Conservation (phyloP, 2,329 filamentous ascomycete species). For the Trichoderma citrinoviride region DNA sequence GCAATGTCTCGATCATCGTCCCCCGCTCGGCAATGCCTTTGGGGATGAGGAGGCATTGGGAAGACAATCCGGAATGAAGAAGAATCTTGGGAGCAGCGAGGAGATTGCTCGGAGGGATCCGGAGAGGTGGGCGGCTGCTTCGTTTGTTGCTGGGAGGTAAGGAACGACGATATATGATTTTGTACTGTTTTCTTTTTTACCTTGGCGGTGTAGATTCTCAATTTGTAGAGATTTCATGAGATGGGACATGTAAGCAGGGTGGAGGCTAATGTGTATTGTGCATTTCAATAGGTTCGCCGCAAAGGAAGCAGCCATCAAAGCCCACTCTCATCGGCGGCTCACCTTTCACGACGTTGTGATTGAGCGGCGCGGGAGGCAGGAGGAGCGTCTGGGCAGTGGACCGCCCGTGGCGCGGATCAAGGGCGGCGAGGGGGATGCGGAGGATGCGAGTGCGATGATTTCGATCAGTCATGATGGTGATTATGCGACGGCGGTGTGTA, state of each 20-base stretch:
- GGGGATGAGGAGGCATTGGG: not conserved
- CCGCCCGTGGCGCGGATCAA: slow-evolving; percentile 47
- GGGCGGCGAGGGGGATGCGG: slow-evolving; percentile 29
- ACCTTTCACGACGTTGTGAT: slow-evolving; percentile 62
- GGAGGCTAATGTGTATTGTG: not conserved
- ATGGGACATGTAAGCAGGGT: no score
- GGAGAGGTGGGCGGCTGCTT: slow-evolving; percentile 37
- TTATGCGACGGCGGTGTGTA: slow-evolving; percentile 70
- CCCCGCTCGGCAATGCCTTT: not conserved
- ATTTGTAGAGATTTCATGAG: no score
- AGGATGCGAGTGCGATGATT: slow-evolving; percentile 59
- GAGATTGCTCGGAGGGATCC: slow-evolving; percentile 23
- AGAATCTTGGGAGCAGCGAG: not conserved
- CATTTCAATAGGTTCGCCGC: slow-evolving; percentile 57
- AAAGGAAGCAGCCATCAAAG: slow-evolving; percentile 74
- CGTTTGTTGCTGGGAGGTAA: slow-evolving; percentile 39
- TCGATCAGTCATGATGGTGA: slow-evolving; percentile 87
- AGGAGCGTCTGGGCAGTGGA: slow-evolving; percentile 36
- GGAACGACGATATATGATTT: not conserved
- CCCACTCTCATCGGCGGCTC: slow-evolving; percentile 58
- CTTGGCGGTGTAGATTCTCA: not conserved
- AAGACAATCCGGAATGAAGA: no score
- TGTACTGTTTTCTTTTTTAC: not conserved
- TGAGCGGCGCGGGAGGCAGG: slow-evolving; percentile 30
- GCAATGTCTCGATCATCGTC: slow-evolving; percentile 8